Evolutionary conservation across 768 basidiomycete species (phyloP).

Genomic region (Pleurotus tuber-regium): DNA sequence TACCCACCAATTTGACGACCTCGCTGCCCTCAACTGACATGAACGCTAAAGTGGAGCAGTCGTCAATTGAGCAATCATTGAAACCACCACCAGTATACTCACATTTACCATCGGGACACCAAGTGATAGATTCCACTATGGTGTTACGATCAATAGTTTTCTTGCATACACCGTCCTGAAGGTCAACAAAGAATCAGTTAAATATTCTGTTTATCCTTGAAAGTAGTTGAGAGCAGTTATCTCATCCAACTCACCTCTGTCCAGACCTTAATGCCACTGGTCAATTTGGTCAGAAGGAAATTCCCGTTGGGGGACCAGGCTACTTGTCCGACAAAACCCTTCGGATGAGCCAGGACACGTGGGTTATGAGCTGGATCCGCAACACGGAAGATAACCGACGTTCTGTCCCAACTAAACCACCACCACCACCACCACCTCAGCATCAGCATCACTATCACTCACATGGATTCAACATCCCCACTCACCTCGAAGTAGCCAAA

Average conservation of each 20-base stretch:
- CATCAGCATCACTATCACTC: no score
- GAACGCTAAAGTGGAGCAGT: constrained; percentile 45
- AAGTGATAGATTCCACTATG: constrained; percentile 60
- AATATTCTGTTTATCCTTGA: neutral
- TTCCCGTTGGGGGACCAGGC: constrained; percentile 73
- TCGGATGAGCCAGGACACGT: constrained; percentile 61
- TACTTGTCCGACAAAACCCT: constrained; percentile 75
- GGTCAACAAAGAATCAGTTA: constrained; percentile 8
- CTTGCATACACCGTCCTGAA: constrained; percentile 65
- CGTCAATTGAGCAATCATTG: neutral
- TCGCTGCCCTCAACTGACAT: constrained; percentile 65
- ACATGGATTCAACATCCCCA: no score
- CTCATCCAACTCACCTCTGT: constrained; percentile 47
- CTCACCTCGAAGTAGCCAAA: constrained; percentile 68
- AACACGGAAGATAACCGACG: constrained; percentile 64
- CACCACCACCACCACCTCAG: no score
- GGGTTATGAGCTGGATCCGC: constrained; percentile 61
- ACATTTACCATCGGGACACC: constrained; percentile 68
- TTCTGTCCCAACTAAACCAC: constrained; percentile 70
- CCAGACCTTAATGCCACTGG: constrained; percentile 69
- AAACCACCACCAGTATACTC: constrained; percentile 6
- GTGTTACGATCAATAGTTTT: constrained; percentile 59
- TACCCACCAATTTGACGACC: constrained; percentile 56
- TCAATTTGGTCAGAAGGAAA: constrained; percentile 61
- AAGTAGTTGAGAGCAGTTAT: no score